Percentiles rank a stretch among this genome's conserved stretches.
phyloP scores from a whole-genome alignment of 495 filamentous ascomycete genomes.

The Tuber brumale region DNA sequence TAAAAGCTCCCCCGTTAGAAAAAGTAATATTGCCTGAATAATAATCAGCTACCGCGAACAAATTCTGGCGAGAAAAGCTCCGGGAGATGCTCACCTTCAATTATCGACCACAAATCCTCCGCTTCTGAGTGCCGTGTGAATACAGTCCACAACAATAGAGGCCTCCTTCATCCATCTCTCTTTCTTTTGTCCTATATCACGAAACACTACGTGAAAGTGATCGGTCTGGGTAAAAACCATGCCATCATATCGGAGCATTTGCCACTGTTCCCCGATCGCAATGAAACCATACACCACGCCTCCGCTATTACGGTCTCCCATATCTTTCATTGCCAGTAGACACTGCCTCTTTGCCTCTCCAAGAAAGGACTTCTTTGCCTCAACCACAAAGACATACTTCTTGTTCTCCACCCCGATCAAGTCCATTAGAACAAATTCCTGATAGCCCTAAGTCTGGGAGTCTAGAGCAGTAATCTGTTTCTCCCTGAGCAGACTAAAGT shows the following conservation, averaged over 20 bases:
- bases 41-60: not conserved
- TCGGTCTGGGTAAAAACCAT: conserved; percentile 3
- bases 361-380: conserved; percentile 11
- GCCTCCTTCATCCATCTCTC: conserved; percentile 20
- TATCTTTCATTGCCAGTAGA: conserved; percentile 18
- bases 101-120: conserved; percentile 1
- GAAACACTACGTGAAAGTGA: conserved; percentile 8
- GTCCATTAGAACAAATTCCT: conserved; percentile 18
- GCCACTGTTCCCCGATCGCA: conserved; percentile 12
- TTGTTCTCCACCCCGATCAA: not conserved
- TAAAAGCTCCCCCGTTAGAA: too few relatives aligned
- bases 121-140: conserved; percentile 12
- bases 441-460: not conserved
- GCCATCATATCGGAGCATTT: conserved; percentile 20
- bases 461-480: conserved; percentile 10
- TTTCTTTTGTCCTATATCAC: conserved; percentile 5
- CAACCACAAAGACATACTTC: not conserved
- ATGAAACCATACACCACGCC: conserved; percentile 21
- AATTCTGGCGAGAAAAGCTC: not conserved
- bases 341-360: conserved; percentile 18
- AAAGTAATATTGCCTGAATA: too few relatives aligned
- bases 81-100: not conserved
- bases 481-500: not conserved
- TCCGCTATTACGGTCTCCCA: conserved; percentile 15
- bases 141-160: conserved; percentile 12